These are phyloP conservation scores for Annona squamosa DNA, from an alignment of 164 flowering plant genomes.

Conservation along the genomic window DNA sequence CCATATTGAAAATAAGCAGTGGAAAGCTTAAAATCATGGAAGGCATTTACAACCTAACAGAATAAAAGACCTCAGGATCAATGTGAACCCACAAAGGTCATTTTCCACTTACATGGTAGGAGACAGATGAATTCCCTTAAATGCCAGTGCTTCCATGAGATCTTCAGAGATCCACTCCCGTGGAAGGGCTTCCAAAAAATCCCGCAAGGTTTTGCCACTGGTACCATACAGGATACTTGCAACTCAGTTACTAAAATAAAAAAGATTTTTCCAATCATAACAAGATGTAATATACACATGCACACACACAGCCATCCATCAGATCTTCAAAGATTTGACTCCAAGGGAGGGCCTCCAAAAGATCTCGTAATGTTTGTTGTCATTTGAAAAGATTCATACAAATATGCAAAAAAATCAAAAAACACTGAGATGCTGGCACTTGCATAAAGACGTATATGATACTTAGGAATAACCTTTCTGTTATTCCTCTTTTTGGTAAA, in stretches of 20 bases:
- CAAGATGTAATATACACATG: too few relatives aligned
- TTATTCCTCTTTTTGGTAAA: too few relatives aligned
- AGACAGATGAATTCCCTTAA: conserved; percentile 72
- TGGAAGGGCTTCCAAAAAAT: conserved; percentile 87
- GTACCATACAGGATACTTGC: background rate
- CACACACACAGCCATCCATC: too few relatives aligned
- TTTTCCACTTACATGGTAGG: conserved; percentile 71
- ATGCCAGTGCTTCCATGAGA: conserved; percentile 76
- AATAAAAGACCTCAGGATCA: background rate
- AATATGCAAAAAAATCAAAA: too few relatives aligned
- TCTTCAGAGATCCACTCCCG: conserved; percentile 99
- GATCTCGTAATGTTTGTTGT: too few relatives aligned
- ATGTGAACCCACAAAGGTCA: conserved; percentile 1
- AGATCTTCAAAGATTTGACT: too few relatives aligned
- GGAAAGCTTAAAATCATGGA: background rate
- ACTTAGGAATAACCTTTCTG: too few relatives aligned
- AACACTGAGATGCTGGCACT: too few relatives aligned
- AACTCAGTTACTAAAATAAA: conserved; percentile 3
- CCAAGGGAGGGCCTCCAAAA: too few relatives aligned
- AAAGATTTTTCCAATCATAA: background rate
- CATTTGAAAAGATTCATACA: background rate
- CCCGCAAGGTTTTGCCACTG: conserved; percentile 89
- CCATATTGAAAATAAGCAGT: background rate
- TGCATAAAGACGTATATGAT: too few relatives aligned
- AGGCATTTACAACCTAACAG: background rate